Conservation (phyloP, 805 yeast genomes). For the Metschnikowia hibisci region DNA sequence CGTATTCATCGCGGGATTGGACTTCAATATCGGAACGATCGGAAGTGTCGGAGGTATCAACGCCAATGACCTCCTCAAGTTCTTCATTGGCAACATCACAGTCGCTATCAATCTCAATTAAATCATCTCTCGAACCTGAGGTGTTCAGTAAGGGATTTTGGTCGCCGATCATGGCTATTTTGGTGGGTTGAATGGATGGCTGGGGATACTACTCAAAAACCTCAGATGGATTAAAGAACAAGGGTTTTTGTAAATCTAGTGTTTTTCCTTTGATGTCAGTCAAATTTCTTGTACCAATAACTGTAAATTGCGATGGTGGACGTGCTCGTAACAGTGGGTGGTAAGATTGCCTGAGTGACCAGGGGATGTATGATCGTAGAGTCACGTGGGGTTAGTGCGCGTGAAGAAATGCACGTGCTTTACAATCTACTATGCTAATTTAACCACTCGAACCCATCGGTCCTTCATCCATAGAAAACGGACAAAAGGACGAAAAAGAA, state of each 20-base stretch:
- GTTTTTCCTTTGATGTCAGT: neutral
- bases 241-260: no score
- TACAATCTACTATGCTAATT: no score
- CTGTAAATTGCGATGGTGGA: neutral
- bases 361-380: neutral
- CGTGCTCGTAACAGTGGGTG: neutral
- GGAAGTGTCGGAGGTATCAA: conserved; percentile 19
- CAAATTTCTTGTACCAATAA: neutral
- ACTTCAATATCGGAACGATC: conserved; percentile 13
- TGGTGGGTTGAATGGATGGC: neutral
- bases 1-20: neutral
- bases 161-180: conserved; percentile 2
- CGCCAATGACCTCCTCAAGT: conserved; percentile 11
- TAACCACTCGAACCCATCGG: no score
- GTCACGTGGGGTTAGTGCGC: conserved; percentile 4
- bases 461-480: no score
- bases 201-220: neutral
- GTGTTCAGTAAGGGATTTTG: conserved; percentile 1
- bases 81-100: conserved; percentile 6
- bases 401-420: neutral
- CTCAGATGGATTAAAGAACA: neutral
- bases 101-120: conserved; percentile 9
- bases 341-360: neutral
- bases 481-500: no score
- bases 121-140: conserved; percentile 6